These are phyloP conservation scores for Trichocomaceae sp. DNA, from an alignment of 2,329 filamentous ascomycete genomes.

Conservation along the genomic window DNA sequence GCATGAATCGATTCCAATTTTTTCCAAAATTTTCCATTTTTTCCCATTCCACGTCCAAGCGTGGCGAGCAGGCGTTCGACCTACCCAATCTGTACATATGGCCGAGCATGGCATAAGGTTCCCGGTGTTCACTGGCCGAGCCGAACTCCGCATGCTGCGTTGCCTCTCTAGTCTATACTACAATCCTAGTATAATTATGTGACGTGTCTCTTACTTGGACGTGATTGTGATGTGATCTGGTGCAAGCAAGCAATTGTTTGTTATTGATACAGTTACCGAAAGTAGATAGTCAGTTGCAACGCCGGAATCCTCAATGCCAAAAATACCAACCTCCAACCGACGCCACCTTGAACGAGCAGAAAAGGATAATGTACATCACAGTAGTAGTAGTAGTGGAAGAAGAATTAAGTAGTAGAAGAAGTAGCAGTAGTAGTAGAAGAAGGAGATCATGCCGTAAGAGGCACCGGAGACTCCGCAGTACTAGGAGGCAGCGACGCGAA, in stretches of 20 bases:
- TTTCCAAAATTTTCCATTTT: too few species aligned
- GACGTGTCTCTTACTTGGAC: too few species aligned
- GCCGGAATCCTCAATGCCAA: background rate
- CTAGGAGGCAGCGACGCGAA: constrained; percentile 41
- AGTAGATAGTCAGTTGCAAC: background rate
- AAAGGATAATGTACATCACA: background rate
- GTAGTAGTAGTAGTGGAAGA: too few species aligned
- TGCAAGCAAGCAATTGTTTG: background rate
- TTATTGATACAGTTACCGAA: background rate
- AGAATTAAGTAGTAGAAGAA: too few species aligned
- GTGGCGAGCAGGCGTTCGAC: constrained; percentile 16
- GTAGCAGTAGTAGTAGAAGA: constrained; percentile 17
- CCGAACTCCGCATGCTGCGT: background rate
- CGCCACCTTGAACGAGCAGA: background rate
- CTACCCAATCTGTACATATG: constrained; percentile 6
- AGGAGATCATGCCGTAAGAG: constrained; percentile 16
- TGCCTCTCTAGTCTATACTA: too few species aligned
- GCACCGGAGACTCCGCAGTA: constrained; percentile 48
- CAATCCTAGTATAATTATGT: too few species aligned
- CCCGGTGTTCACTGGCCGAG: background rate
- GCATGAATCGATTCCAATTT: too few species aligned
- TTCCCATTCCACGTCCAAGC: background rate
- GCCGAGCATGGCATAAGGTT: background rate
- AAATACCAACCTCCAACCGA: background rate
- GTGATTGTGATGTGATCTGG: too few species aligned